phyloP scores from a whole-genome alignment of 2,329 filamentous ascomycete species.

The Aureobasidium sp. region DNA sequence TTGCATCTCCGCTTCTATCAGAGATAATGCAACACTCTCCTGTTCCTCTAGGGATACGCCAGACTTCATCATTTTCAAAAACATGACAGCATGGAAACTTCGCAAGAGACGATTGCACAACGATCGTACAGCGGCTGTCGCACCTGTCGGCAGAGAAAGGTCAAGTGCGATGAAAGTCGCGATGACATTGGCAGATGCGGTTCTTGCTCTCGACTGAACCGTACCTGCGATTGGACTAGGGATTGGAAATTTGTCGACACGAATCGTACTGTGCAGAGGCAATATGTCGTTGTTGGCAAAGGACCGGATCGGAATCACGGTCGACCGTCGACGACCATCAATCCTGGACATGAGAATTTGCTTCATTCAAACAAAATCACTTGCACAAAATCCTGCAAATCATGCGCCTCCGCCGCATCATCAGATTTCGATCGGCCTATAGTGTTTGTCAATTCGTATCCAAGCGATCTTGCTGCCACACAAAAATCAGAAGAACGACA shows the following conservation, averaged over 20 bases:
- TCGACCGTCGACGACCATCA: neutral
- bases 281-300: conserved; percentile 14
- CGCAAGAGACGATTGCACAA: conserved; percentile 9
- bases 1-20: neutral
- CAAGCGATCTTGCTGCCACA: neutral
- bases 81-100: conserved; percentile 9
- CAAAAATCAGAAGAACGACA: neutral
- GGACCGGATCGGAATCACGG: neutral
- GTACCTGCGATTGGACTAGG: conserved; percentile 16
- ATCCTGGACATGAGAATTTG: neutral
- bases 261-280: conserved; percentile 7
- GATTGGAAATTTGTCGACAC: conserved; percentile 17
- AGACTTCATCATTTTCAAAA: too few relatives aligned
- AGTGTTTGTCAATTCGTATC: neutral
- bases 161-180: conserved; percentile 18
- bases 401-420: neutral
- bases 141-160: conserved; percentile 12
- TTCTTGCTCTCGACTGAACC: conserved; percentile 15
- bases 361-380: neutral
- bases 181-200: conserved; percentile 12
- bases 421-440: neutral
- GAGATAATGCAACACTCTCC: neutral
- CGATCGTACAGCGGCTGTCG: conserved; percentile 8
- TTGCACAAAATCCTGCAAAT: too few relatives aligned
- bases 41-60: too few relatives aligned